These are phyloP conservation scores for Haplosporangium sp. DNA, from an alignment of 371 early-diverging fungal species.

Conservation along the genomic window DNA sequence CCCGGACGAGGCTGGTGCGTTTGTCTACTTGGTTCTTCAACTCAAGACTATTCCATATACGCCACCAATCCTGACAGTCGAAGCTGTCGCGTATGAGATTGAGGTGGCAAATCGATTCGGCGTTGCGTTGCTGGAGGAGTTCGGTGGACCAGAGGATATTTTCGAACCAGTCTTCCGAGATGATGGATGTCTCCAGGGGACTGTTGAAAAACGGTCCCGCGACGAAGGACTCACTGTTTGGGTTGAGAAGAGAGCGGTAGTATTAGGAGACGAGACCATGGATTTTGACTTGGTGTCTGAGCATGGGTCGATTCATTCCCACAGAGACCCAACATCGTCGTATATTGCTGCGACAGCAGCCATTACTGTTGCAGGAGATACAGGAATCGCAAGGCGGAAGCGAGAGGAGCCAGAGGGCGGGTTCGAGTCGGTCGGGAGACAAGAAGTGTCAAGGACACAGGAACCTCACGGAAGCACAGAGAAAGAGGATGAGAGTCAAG, in stretches of 20 bases:
- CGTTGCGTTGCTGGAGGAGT: constrained; percentile 32
- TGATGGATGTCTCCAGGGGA: constrained; percentile 50
- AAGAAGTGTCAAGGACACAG: not conserved
- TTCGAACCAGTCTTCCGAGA: constrained; percentile 44
- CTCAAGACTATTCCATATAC: constrained; percentile 52
- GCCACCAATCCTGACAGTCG: constrained; percentile 52
- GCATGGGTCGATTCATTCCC: constrained; percentile 29
- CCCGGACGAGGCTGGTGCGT: constrained; percentile 52
- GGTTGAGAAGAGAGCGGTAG: constrained; percentile 50
- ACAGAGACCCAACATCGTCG: constrained; percentile 9
- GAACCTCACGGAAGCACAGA: not conserved
- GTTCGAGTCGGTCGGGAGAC: constrained; percentile 20
- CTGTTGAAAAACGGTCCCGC: constrained; percentile 22
- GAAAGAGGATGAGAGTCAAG: not conserved
- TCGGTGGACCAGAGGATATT: constrained; percentile 9
- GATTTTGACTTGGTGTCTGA: constrained; percentile 41
- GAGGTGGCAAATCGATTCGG: constrained; percentile 51
- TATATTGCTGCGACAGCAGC: not conserved
- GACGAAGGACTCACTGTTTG: constrained; percentile 50
- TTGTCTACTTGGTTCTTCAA: constrained; percentile 48
- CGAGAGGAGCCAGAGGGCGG: constrained; percentile 38
- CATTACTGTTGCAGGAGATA: not conserved
- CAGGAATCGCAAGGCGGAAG: constrained; percentile 9
- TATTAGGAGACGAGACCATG: constrained; percentile 42
- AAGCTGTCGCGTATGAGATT: constrained; percentile 51